Conservation (phyloP, 1,284 basidiomycete species). For the Irpex sp. region DNA sequence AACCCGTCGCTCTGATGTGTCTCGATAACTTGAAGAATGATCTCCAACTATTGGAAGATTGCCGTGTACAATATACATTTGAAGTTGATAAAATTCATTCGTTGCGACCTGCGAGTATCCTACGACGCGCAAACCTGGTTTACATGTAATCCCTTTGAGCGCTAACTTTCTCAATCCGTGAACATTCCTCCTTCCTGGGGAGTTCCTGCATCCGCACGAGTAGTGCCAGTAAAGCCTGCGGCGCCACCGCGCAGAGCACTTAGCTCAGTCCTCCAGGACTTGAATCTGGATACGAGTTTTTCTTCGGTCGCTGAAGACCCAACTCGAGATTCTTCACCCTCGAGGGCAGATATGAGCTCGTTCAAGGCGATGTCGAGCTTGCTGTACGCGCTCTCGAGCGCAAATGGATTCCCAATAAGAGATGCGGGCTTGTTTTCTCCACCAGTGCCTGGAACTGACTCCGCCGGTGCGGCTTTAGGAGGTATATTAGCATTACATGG, state of each 20-base stretch:
- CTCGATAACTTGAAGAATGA: too few species aligned
- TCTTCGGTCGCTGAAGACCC: slow-evolving; percentile 19
- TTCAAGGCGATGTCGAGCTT: slow-evolving; percentile 22
- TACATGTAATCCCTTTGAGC: background rate
- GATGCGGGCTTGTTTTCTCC: slow-evolving; percentile 16
- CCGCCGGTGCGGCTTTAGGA: slow-evolving; percentile 21
- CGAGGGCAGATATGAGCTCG: slow-evolving; percentile 20
- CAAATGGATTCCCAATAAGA: slow-evolving; percentile 23
- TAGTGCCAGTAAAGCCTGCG: background rate
- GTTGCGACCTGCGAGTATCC: background rate
- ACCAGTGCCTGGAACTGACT: slow-evolving; percentile 25
- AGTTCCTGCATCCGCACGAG: background rate
- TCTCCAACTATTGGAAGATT: too few species aligned
- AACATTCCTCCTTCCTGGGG: slow-evolving; percentile 24
- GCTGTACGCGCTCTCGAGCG: slow-evolving; percentile 17
- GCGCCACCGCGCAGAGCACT: slow-evolving; percentile 11
- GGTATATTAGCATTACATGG: background rate
- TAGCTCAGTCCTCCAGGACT: slow-evolving; percentile 22
- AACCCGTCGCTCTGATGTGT: too few species aligned
- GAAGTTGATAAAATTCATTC: too few species aligned
- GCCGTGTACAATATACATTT: too few species aligned
- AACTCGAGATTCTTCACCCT: slow-evolving; percentile 18
- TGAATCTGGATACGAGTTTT: slow-evolving; percentile 21
- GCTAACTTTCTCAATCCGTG: slow-evolving; percentile 14
- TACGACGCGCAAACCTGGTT: background rate